phyloP scores from a whole-genome alignment of 345 rosid species.

The Linum trigynum region DNA sequence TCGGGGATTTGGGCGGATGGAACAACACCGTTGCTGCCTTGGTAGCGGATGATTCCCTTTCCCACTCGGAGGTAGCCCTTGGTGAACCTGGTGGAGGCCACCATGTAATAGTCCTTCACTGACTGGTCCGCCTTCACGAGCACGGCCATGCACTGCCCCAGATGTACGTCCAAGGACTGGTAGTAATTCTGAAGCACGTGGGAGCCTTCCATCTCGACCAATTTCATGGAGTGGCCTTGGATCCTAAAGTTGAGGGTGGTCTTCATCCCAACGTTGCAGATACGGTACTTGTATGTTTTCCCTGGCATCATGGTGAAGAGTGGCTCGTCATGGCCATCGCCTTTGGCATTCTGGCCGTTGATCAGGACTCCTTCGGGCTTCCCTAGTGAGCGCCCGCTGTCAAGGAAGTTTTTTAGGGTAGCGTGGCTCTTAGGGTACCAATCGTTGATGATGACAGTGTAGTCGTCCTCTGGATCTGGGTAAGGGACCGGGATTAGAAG shows the following conservation, averaged over 20 bases:
- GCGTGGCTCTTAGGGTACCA: conserved; percentile 2
- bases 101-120: neutral
- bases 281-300: conserved; percentile 1
- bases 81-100: neutral
- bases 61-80: neutral
- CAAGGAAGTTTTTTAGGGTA: neutral
- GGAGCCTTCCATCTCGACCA: conserved; percentile 2
- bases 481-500: neutral
- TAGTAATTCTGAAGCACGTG: neutral
- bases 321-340: neutral
- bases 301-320: conserved; percentile 5
- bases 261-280: conserved; percentile 1
- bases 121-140: neutral
- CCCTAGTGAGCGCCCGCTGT: neutral
- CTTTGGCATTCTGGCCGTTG: conserved; percentile 1
- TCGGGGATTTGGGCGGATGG: neutral
- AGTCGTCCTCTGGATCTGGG: neutral
- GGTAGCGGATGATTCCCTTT: neutral
- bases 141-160: neutral
- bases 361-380: neutral
- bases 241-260: conserved; percentile 3
- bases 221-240: conserved; percentile 2
- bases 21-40: neutral
- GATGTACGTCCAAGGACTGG: neutral
- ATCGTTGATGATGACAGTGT: neutral